A percentile compares a stretch with the other conserved stretches of the same genome.
Evolutionary conservation across 495 filamentous ascomycete genomes (phyloP).

Genomic region (Elaphomyces granulatus): DNA sequence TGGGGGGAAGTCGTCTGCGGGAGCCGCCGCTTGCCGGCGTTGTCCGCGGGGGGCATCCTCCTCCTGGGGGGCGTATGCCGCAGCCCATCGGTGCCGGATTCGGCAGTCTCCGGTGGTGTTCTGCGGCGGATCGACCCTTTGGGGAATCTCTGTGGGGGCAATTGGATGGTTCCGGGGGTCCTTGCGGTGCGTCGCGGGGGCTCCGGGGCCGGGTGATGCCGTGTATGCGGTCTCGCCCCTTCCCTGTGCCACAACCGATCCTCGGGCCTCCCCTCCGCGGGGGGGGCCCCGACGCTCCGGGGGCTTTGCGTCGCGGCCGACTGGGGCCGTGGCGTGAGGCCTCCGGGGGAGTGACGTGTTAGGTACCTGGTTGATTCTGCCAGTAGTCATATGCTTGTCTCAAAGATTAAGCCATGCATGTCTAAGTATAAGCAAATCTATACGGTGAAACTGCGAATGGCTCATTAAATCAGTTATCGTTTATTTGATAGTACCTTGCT

Average conservation of each 20-base stretch:
- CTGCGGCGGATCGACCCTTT: constrained; percentile 24
- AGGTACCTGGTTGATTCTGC: constrained; percentile 60
- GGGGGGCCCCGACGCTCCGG: not conserved
- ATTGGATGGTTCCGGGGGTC: constrained; percentile 22
- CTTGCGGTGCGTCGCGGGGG: constrained; percentile 10
- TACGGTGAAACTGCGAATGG: constrained; percentile 59
- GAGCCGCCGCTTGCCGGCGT: constrained; percentile 21
- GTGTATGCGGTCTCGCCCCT: no score
- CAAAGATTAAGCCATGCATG: constrained; percentile 63
- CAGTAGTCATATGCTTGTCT: constrained; percentile 61
- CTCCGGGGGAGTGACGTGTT: no score
- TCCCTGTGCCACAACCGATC: constrained; percentile 9
- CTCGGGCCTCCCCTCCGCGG: constrained; percentile 10
- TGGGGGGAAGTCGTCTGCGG: constrained; percentile 24
- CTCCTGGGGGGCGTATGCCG: constrained; percentile 24
- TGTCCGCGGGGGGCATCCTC: constrained; percentile 23
- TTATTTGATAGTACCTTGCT: constrained; percentile 61
- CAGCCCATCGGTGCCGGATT: constrained; percentile 9
- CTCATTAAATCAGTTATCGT: constrained; percentile 61
- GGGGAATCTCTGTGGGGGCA: constrained; percentile 35
- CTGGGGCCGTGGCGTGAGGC: no score
- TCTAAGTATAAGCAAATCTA: constrained; percentile 54
- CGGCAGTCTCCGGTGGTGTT: not conserved
- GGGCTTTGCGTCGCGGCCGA: constrained; percentile 12
- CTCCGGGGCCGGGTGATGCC: constrained; percentile 10